Percentiles rank a stretch among this genome's conserved stretches.
phyloP scores from a whole-genome alignment of 331 rosid species.

The Dryas integrifolia region DNA sequence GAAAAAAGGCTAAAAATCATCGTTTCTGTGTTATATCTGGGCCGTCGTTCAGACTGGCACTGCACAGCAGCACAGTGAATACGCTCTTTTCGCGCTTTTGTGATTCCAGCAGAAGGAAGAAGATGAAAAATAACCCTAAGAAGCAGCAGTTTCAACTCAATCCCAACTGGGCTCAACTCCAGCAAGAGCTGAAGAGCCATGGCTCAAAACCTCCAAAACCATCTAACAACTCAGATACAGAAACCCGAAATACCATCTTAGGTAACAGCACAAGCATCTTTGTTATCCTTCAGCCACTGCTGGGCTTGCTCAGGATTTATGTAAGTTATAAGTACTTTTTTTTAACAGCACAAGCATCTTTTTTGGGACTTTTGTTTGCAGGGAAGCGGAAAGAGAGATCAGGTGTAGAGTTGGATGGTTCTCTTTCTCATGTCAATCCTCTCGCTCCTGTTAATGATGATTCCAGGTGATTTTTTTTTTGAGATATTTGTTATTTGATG shows the following conservation, averaged over 20 bases:
- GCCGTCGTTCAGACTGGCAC: neutral
- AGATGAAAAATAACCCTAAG: conserved; percentile 38
- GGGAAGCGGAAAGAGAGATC: conserved; percentile 79
- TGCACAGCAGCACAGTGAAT: neutral
- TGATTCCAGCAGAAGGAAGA: neutral
- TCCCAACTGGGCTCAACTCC: conserved; percentile 89
- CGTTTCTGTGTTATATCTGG: neutral
- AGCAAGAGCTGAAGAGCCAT: conserved; percentile 54
- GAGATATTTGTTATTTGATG: neutral
- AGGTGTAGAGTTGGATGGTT: conserved; percentile 41
- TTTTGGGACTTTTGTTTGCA: conserved; percentile 25
- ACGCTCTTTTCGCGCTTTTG: neutral
- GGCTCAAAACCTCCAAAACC: conserved; percentile 42
- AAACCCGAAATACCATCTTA: conserved; percentile 41
- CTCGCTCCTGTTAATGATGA: conserved; percentile 71
- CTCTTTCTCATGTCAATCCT: conserved; percentile 44
- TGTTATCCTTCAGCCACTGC: neutral
- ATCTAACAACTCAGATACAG: conserved; percentile 28
- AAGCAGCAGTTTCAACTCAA: conserved; percentile 44
- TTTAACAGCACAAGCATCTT: neutral
- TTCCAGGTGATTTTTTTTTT: conserved; percentile 49
- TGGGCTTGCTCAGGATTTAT: neutral
- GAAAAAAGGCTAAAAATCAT: too few relatives aligned
- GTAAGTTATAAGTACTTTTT: neutral
- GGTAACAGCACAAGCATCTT: conserved; percentile 34